These are phyloP conservation scores for Coemansia sp. DNA, from an alignment of 192 early-diverging fungal genomes.

Conservation along the genomic window DNA sequence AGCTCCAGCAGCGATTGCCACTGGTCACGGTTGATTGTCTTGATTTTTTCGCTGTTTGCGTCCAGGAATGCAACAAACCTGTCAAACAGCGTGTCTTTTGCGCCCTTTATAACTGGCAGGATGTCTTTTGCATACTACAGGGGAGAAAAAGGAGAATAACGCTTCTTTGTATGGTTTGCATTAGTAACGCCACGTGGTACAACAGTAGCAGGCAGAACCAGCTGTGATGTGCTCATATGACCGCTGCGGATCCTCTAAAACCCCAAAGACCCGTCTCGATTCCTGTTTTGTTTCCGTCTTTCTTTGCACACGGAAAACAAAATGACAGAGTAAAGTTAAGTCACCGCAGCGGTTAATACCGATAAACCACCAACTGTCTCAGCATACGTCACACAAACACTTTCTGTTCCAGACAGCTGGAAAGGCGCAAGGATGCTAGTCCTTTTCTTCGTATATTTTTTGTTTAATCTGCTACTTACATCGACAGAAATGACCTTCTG, in stretches of 20 bases:
- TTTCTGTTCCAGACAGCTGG: neutral
- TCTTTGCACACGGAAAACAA: too few species aligned
- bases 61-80: conserved; percentile 41
- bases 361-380: too few species aligned
- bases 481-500: conserved; percentile 29
- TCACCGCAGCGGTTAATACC: too few species aligned
- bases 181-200: neutral
- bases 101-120: conserved; percentile 25
- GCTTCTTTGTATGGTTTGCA: neutral
- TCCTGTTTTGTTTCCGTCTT: too few species aligned
- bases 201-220: neutral
- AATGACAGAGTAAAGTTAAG: too few species aligned
- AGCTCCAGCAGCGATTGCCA: conserved; percentile 50
- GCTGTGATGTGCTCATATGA: neutral
- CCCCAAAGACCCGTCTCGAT: too few species aligned
- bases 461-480: conserved; percentile 16
- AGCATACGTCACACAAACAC: neutral
- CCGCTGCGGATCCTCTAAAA: too few species aligned
- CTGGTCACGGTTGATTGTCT: conserved; percentile 46
- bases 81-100: conserved; percentile 25
- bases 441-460: neutral
- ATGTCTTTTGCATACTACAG: conserved; percentile 33
- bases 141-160: neutral
- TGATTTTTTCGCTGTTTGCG: conserved; percentile 19
- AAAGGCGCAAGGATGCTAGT: neutral